A percentile compares a stretch with the other conserved stretches of the same genome.
Evolutionary conservation across 805 yeast genomes (phyloP).

Genomic region (Candida dendrica): DNA sequence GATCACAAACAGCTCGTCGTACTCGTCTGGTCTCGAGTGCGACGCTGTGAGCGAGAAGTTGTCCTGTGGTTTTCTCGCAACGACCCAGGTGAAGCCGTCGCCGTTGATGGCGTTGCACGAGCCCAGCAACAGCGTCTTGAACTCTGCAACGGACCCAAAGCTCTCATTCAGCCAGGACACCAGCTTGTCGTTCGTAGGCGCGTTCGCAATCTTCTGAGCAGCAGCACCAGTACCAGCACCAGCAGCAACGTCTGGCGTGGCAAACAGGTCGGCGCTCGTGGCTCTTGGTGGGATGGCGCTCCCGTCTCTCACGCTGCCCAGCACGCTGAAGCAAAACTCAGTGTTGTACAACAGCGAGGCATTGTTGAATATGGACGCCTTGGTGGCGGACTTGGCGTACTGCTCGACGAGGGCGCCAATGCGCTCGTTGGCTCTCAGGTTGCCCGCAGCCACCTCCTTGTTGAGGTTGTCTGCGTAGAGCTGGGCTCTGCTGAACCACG

Average conservation of each 20-base stretch:
- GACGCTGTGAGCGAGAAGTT: slow-evolving; percentile 12
- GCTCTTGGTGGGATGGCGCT: slow-evolving; percentile 12
- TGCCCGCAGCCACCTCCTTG: slow-evolving; percentile 18
- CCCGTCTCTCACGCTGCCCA: slow-evolving; percentile 22
- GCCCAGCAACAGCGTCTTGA: slow-evolving; percentile 60
- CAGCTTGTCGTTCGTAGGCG: slow-evolving; percentile 19
- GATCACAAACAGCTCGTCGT: slow-evolving; percentile 52
- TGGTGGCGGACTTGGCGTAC: slow-evolving; percentile 21
- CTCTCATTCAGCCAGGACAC: slow-evolving; percentile 44
- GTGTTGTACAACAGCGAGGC: slow-evolving; percentile 33
- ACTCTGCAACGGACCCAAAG: slow-evolving; percentile 74
- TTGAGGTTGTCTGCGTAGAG: slow-evolving; percentile 34
- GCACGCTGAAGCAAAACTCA: slow-evolving; percentile 27
- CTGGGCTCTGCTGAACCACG: slow-evolving; percentile 42
- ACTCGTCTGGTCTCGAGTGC: slow-evolving; percentile 8
- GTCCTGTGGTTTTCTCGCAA: slow-evolving; percentile 39
- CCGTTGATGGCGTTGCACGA: slow-evolving; percentile 74
- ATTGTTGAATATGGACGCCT: slow-evolving; percentile 26
- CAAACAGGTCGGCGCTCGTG: slow-evolving; percentile 28
- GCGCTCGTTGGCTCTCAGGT: slow-evolving; percentile 18
- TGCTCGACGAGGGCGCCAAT: slow-evolving; percentile 18
- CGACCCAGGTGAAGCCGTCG: slow-evolving; percentile 87
- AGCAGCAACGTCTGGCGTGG: slow-evolving; percentile 34
- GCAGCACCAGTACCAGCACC: no score
- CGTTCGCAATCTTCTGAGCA: slow-evolving; percentile 25